A percentile compares a stretch with the other conserved stretches of the same genome.
Evolutionary conservation across 352 stramenopile genomes (phyloP).

Genomic region (Phytopythium vexans): DNA sequence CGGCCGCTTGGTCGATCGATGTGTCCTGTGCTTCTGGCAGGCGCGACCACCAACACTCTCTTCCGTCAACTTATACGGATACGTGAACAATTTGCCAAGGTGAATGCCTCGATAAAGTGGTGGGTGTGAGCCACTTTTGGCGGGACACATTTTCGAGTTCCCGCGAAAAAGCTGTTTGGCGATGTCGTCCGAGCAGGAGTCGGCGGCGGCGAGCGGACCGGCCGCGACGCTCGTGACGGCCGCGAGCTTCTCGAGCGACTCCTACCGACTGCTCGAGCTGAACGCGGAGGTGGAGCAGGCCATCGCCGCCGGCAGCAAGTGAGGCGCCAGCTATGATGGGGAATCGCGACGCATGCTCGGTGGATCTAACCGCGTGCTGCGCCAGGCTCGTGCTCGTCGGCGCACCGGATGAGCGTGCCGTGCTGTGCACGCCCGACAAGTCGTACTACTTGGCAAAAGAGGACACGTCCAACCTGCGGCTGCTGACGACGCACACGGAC

Average conservation of each 20-base stretch:
- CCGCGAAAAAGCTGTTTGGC: not conserved
- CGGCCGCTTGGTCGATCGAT: not conserved
- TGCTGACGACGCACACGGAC: conserved; percentile 57
- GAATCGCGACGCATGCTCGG: not conserved
- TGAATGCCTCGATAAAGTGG: too few species aligned
- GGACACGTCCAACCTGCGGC: conserved; percentile 76
- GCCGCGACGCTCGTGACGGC: conserved; percentile 47
- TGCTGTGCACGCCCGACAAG: conserved; percentile 65
- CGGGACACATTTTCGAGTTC: too few species aligned
- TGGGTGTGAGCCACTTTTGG: too few species aligned
- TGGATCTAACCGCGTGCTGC: not conserved
- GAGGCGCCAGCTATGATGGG: conserved; percentile 1
- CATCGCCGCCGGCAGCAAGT: conserved; percentile 46
- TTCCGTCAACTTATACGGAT: too few species aligned
- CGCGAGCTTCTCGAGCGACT: conserved; percentile 48
- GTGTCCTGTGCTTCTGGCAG: too few species aligned
- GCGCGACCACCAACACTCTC: too few species aligned
- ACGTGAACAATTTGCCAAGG: too few species aligned
- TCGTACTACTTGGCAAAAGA: conserved; percentile 79
- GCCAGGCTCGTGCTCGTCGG: conserved; percentile 69
- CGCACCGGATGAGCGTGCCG: conserved; percentile 41
- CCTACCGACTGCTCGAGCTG: conserved; percentile 60
- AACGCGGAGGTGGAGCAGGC: conserved; percentile 60
- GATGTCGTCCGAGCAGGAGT: not conserved
- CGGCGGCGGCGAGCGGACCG: not conserved